These are phyloP conservation scores for Strobilomyces dryophilus DNA, from an alignment of 768 basidiomycete species.

Conservation along the genomic window DNA sequence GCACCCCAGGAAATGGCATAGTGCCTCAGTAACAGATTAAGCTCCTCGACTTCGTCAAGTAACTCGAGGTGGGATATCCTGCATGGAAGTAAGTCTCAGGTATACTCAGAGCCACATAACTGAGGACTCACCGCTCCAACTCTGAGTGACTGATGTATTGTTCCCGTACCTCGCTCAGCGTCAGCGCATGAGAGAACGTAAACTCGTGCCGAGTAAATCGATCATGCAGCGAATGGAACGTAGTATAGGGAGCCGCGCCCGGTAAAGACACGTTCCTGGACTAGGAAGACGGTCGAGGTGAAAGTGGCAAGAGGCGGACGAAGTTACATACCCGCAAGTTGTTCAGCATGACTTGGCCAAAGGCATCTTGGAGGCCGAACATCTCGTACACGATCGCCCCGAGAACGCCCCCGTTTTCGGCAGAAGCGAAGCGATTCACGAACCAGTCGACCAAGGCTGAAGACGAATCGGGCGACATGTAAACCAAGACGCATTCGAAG, in stretches of 20 bases:
- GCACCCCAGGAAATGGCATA: conserved; percentile 67
- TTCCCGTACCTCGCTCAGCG: conserved; percentile 43
- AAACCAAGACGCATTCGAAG: conserved; percentile 89
- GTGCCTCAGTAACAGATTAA: conserved; percentile 68
- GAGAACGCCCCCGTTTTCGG: conserved; percentile 21
- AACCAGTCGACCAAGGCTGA: conserved; percentile 72
- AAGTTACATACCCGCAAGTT: conserved; percentile 64
- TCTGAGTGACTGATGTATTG: conserved; percentile 35
- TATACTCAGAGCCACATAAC: too few species aligned
- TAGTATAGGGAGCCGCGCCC: conserved; percentile 62
- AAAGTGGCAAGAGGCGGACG: conserved; percentile 31
- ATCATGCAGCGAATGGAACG: conserved; percentile 44
- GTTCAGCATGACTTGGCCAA: conserved; percentile 89
- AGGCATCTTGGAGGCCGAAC: conserved; percentile 82
- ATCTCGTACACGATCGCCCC: conserved; percentile 81
- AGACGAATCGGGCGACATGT: conserved; percentile 64
- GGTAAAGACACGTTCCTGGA: conserved; percentile 69
- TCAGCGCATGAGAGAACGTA: conserved; percentile 22
- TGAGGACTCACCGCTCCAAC: conserved; percentile 43
- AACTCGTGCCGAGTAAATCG: conserved; percentile 62
- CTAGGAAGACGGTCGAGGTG: conserved; percentile 33
- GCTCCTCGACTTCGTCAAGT: conserved; percentile 83
- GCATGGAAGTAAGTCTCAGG: background rate
- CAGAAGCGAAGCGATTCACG: conserved; percentile 42
- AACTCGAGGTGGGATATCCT: conserved; percentile 81